Evolutionary conservation across 306 rosid genomes (phyloP), one percentile per base, ranked within the genome.

Genomic region (Trifolium repens): DNA sequence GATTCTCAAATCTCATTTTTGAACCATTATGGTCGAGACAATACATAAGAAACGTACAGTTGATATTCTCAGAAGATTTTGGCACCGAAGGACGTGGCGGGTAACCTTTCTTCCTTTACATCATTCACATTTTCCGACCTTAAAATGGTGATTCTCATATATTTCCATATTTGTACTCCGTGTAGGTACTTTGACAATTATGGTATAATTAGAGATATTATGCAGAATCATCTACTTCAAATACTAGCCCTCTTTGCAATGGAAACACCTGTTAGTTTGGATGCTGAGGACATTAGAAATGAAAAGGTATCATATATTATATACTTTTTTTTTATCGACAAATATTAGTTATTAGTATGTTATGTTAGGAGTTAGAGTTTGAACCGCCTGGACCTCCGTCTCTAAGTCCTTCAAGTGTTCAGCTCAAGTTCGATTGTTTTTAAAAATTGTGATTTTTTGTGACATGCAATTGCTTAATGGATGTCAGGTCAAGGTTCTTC

Each of bases 51-150:
- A 93, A 90, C 68, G 98, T 93, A 42, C 98, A 93, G 80, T 78
- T 93, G 9, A 83, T 90, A 80, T 93, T 93, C 83, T 93, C 98
- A 4, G 98, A 93, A 83, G 98, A 93, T 81, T 93, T 93, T 83
- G 98, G 98, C 78, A 93, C 98, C 3, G 98, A 93, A 89, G 98
- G 98, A 71, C 98, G 98, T 67, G 98, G 98, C 82, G 98, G 98
- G 98, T 93, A 77, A 86, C 55, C 74, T 60, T 81, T 80, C 74
- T 54, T 79, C 85, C 64, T 27, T 61, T 24, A 24, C 65, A 63
- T 60, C 42, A 9, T 72, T 22, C 6, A 19, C 27, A 7, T 58
- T 71, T 71, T 17, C 13, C 67, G 19, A 44, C 69, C 71, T 39
- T 70, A 49, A 16, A 3, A 43, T 14, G n/a, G 79, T 16, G 71